phyloP scores from a whole-genome alignment of 495 filamentous ascomycete species.

The Echria macrotheca region DNA sequence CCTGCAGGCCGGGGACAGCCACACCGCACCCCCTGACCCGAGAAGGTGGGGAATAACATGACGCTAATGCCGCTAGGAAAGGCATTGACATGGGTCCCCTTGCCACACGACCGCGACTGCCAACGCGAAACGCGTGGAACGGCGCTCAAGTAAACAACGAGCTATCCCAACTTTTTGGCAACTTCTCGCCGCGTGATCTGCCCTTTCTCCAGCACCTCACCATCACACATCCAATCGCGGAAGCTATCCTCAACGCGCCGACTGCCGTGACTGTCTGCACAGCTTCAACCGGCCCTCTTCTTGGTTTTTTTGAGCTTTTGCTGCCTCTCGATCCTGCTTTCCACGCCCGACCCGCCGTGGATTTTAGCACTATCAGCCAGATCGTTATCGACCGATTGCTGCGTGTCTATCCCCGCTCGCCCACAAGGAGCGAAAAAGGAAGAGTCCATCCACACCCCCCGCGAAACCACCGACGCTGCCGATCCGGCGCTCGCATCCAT shows the following conservation, averaged over 20 bases:
- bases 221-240: background rate
- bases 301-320: too few relatives aligned
- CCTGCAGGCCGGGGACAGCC: background rate
- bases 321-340: background rate
- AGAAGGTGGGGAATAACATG: conserved; percentile 7
- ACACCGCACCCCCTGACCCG: conserved; percentile 7
- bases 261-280: too few relatives aligned
- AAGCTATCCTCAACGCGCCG: too few relatives aligned
- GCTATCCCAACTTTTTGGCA: conserved; percentile 4
- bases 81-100: conserved; percentile 1
- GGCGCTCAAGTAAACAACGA: conserved; percentile 6
- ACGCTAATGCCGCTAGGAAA: background rate
- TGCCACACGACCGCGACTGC: conserved; percentile 8
- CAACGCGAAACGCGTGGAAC: conserved; percentile 8
- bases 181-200: conserved; percentile 14
- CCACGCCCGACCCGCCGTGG: background rate
- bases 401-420: conserved; percentile 24
- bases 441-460: background rate
- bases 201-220: conserved; percentile 7
- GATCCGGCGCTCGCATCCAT: conserved; percentile 4
- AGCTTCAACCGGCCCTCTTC: too few relatives aligned
- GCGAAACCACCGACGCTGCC: conserved; percentile 14
- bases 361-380: background rate
- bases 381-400: conserved; percentile 11
- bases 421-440: conserved; percentile 4